Conservation (phyloP, 179 eudicot genomes). For the Drosera spatulata region DNA sequence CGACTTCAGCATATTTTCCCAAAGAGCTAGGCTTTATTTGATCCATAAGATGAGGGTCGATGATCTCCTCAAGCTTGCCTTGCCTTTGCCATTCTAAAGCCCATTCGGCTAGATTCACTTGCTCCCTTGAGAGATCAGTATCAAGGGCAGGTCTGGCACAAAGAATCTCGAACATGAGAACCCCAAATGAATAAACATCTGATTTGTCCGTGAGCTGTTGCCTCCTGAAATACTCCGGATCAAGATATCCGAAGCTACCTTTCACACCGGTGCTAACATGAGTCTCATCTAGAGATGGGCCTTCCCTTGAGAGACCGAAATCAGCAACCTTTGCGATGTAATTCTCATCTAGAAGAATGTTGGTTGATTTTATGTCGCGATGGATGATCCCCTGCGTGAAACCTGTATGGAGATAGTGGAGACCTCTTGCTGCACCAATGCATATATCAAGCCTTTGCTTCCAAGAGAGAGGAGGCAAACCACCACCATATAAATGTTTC, state of each 20-base stretch:
- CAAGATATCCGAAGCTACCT: slow-evolving; percentile 77
- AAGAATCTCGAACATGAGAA: slow-evolving; percentile 63
- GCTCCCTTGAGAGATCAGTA: slow-evolving; percentile 59
- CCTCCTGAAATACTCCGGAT: slow-evolving; percentile 69
- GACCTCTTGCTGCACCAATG: slow-evolving; percentile 70
- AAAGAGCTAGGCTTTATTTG: slow-evolving; percentile 53
- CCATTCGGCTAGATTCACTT: slow-evolving; percentile 81
- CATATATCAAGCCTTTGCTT: slow-evolving; percentile 65
- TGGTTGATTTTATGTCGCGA: slow-evolving; percentile 74
- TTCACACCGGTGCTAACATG: slow-evolving; percentile 81
- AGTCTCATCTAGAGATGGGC: slow-evolving; percentile 72
- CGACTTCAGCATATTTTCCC: slow-evolving; percentile 79
- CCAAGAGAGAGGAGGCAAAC: slow-evolving; percentile 48
- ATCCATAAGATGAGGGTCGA: slow-evolving; percentile 49
- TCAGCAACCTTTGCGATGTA: slow-evolving; percentile 76
- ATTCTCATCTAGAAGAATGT: slow-evolving; percentile 65
- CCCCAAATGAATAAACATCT: slow-evolving; percentile 78
- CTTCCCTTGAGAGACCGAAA: slow-evolving; percentile 68
- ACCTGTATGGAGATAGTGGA: slow-evolving; percentile 75
- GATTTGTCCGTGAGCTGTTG: slow-evolving; percentile 77
- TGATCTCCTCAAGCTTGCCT: slow-evolving; percentile 60
- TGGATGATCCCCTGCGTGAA: slow-evolving; percentile 64
- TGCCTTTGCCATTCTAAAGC: slow-evolving; percentile 73
- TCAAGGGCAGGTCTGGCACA: slow-evolving; percentile 79
- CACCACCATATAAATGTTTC: slow-evolving; percentile 54